phyloP scores from a whole-genome alignment of 352 stramenopile species.

The Halophytophthora polymorphica region DNA sequence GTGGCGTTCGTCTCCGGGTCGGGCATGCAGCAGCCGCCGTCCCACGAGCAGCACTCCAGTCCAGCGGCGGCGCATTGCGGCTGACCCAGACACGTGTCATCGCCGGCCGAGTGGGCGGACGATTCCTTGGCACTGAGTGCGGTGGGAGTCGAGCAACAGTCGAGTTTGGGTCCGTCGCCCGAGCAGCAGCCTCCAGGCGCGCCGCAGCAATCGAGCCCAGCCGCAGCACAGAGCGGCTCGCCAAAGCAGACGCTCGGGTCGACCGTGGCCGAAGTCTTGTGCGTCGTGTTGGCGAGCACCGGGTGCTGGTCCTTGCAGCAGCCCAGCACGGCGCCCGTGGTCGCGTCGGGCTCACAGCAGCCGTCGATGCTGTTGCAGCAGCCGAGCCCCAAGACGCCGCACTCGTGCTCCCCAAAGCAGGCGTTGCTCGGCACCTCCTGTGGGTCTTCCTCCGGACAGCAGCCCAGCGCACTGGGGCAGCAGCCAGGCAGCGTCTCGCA shows the following conservation, averaged over 20 bases:
- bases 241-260: constrained; percentile 28
- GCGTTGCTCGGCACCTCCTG: constrained; percentile 42
- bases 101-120: constrained; percentile 3
- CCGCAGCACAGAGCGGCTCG: constrained; percentile 38
- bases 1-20: constrained; percentile 25
- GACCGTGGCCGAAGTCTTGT: constrained; percentile 22
- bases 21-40: constrained; percentile 41
- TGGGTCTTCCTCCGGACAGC: constrained; percentile 52
- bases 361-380: constrained; percentile 75
- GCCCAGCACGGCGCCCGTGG: constrained; percentile 42
- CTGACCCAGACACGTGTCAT: constrained; percentile 33
- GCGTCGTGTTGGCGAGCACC: constrained; percentile 21
- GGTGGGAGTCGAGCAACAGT: constrained; percentile 33
- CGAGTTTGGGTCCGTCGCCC: constrained; percentile 27
- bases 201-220: constrained; percentile 44
- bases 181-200: constrained; percentile 43
- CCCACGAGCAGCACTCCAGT: constrained; percentile 41
- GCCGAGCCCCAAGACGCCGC: constrained; percentile 45
- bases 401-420: constrained; percentile 64
- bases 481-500: constrained; percentile 68
- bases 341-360: constrained; percentile 56
- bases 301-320: constrained; percentile 68
- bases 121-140: constrained; percentile 3
- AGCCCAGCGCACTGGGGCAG: constrained; percentile 60
- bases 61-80: constrained; percentile 36